phyloP scores from a whole-genome alignment of 257 asterid genomes.

The Thymus mandschuricus region DNA sequence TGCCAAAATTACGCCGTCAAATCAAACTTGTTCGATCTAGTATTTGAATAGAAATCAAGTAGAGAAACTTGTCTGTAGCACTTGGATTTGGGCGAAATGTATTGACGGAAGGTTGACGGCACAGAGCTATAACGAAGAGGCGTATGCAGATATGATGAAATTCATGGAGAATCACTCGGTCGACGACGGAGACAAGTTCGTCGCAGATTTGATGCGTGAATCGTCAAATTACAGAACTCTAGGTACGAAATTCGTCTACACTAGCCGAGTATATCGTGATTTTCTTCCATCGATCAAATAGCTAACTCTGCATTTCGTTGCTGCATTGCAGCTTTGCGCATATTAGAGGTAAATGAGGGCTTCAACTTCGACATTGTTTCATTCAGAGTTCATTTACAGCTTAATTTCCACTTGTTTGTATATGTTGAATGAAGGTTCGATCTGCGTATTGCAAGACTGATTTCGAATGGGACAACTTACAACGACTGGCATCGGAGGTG shows the following conservation, averaged over 20 bases:
- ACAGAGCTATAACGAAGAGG: slow-evolving; percentile 89
- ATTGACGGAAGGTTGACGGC: slow-evolving; percentile 39
- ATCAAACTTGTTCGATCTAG: not conserved
- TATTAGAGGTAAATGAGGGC: slow-evolving; percentile 65
- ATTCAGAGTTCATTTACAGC: not conserved
- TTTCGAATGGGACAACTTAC: slow-evolving; percentile 90
- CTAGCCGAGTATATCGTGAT: not conserved
- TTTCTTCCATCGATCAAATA: not conserved
- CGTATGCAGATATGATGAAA: slow-evolving; percentile 62
- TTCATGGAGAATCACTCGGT: slow-evolving; percentile 64
- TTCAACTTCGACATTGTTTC: not conserved
- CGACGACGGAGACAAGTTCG: slow-evolving; percentile 76
- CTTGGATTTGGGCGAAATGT: slow-evolving; percentile 11
- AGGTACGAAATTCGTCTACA: slow-evolving; percentile 38
- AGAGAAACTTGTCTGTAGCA: not conserved
- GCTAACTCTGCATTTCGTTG: not conserved
- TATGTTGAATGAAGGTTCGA: slow-evolving; percentile 60
- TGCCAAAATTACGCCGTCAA: not conserved
- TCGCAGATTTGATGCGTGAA: slow-evolving; percentile 81
- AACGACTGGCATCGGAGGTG: slow-evolving; percentile 68
- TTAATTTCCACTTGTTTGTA: not conserved
- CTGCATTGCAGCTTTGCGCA: slow-evolving; percentile 65
- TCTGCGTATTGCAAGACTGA: slow-evolving; percentile 82
- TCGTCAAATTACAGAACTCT: slow-evolving; percentile 65
- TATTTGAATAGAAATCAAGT: not conserved